phyloP scores from a whole-genome alignment of 177 flowering plant genomes.

The Vitis hybrid region DNA sequence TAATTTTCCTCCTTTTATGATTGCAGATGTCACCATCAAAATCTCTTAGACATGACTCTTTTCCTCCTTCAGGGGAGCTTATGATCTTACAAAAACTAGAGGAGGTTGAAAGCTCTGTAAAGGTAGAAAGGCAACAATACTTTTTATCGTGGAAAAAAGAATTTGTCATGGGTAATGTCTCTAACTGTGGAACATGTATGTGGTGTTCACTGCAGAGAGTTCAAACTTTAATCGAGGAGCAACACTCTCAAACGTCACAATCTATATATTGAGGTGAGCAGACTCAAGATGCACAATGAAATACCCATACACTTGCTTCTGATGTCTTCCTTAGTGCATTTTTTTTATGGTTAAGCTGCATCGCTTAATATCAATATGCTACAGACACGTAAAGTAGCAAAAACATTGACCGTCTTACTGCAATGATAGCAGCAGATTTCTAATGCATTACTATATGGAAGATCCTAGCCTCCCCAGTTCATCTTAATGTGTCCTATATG shows the following conservation, averaged over 20 bases:
- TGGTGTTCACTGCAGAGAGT: conserved; percentile 49
- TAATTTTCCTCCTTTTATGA: conserved; percentile 6
- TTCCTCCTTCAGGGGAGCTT: conserved; percentile 41
- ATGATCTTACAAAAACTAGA: conserved; percentile 61
- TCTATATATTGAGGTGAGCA: conserved; percentile 31
- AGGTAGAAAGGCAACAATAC: conserved; percentile 36
- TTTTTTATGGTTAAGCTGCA: neutral
- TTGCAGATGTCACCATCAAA: conserved; percentile 61
- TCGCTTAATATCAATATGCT: neutral
- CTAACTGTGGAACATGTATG: neutral
- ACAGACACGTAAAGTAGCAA: neutral
- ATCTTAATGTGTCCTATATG: neutral
- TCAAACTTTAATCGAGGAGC: conserved; percentile 51
- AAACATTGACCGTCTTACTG: neutral
- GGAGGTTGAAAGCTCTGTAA: conserved; percentile 72
- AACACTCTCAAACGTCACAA: conserved; percentile 36
- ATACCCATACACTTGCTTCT: neutral
- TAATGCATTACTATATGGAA: neutral
- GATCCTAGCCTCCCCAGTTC: neutral
- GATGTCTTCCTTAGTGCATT: neutral
- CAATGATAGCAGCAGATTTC: neutral
- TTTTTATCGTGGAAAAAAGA: neutral
- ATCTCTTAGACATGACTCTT: conserved; percentile 32
- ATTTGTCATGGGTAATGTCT: too few species aligned
- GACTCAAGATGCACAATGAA: neutral